Evolutionary conservation across 352 stramenopile genomes (phyloP).

Genomic region (Pythium aristosporum): DNA sequence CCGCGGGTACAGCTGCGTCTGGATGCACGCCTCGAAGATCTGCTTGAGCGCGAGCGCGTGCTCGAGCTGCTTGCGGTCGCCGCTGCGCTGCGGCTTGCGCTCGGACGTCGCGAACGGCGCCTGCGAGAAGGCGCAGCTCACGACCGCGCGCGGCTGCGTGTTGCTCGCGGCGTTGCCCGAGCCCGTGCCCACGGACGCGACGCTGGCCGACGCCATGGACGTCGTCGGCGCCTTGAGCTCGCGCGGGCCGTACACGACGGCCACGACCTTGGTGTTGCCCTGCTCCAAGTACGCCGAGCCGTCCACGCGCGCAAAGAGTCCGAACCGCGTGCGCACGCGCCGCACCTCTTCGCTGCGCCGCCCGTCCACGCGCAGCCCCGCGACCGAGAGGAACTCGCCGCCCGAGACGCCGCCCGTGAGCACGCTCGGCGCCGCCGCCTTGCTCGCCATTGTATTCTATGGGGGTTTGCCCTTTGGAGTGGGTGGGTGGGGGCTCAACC

Average conservation of each 20-base stretch:
- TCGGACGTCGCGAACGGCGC: constrained; percentile 87
- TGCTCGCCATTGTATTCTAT: constrained; percentile 45
- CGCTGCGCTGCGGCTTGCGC: constrained; percentile 71
- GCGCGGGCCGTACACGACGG: constrained; percentile 84
- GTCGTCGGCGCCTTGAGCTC: constrained; percentile 56
- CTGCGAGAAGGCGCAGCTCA: constrained; percentile 88
- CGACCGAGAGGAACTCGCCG: constrained; percentile 83
- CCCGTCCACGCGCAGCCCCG: constrained; percentile 81
- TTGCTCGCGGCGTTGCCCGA: constrained; percentile 65
- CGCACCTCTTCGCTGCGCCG: constrained; percentile 83
- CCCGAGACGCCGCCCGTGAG: constrained; percentile 44
- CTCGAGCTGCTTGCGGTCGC: constrained; percentile 88
- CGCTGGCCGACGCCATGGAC: constrained; percentile 32
- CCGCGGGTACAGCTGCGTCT: constrained; percentile 88
- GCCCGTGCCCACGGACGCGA: constrained; percentile 52
- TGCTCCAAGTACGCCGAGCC: constrained; percentile 88
- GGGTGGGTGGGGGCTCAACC: constrained; percentile 8
- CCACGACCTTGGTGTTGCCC: constrained; percentile 90
- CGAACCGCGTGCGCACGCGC: constrained; percentile 79
- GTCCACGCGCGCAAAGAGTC: constrained; percentile 84
- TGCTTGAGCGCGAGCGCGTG: constrained; percentile 89
- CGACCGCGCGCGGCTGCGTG: constrained; percentile 62
- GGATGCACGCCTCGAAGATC: constrained; percentile 90
- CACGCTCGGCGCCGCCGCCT: constrained; percentile 60
- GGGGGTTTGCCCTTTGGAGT: not conserved